These are phyloP conservation scores for Fraxinus nigra DNA, from an alignment of 305 asterid genomes.

Conservation along the genomic window DNA sequence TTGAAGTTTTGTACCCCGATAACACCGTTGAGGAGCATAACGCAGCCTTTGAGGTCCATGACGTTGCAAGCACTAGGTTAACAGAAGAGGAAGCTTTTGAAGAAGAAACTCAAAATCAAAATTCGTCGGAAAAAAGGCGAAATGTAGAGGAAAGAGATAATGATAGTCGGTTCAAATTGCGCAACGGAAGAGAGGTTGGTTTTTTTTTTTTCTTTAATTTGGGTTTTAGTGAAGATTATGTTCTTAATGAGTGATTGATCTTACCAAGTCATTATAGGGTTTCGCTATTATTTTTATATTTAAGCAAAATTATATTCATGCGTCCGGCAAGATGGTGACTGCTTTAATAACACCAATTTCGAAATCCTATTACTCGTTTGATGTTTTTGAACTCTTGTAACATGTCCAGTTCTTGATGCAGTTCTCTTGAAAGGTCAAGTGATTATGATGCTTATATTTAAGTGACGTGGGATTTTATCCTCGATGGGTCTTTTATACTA, in stretches of 20 bases:
- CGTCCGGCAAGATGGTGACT: neutral
- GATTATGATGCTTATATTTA: neutral
- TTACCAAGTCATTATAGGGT: neutral
- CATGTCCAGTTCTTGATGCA: neutral
- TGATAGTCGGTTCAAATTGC: conserved; percentile 53
- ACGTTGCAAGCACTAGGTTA: conserved; percentile 23
- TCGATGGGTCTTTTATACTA: neutral
- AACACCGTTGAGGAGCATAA: conserved; percentile 46
- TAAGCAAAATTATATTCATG: neutral
- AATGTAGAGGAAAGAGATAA: conserved; percentile 29
- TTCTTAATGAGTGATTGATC: neutral
- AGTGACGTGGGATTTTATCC: neutral
- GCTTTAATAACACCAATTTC: neutral
- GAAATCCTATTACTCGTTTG: neutral
- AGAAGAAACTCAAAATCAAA: conserved; percentile 32
- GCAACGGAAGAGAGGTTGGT: conserved; percentile 74
- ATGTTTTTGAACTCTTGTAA: neutral
- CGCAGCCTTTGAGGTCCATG: conserved; percentile 34
- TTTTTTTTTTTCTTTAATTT: neutral
- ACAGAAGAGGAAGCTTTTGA: neutral
- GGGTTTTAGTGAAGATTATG: neutral
- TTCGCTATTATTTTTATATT: neutral
- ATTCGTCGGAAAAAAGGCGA: conserved; percentile 29
- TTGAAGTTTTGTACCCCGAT: conserved; percentile 54
- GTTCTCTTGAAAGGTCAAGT: neutral